Evolutionary conservation across 805 yeast genomes (phyloP), one percentile per base, ranked within the genome.

Genomic region (Metschnikowia reukaufii): DNA sequence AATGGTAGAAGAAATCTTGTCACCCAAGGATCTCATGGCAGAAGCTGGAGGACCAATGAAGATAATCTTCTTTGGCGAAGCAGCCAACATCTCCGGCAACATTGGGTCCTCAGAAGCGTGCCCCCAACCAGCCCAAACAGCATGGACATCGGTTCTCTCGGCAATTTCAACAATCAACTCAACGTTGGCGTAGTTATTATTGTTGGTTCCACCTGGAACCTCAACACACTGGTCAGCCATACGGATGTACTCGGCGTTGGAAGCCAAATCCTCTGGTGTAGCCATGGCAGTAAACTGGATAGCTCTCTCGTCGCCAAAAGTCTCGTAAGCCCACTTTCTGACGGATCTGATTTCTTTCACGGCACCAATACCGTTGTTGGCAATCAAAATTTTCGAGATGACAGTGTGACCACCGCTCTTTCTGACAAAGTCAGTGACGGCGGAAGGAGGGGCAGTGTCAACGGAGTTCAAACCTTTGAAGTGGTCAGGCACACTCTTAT

Each of bases 81-180:
- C 84, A 13, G 98, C 97, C 66, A 94, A 78, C 68, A 79, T 82
- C 70, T 94, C 99, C 23, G 99, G 99, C 56, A 94, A 80, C 39
- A 74, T 67, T 21, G 99, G 99, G 72, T 95, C 92, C 74, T 94
- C 99, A n/a, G 97, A 88, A 23, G 99, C 99, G 66, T 95, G 99
- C 61, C 99, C 99, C 99, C 99, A 94, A 61, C 99, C 99, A 30
- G 99, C 99, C 99, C 99, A 94, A 48, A 94, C 99, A 20, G 99
- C 99, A 66, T 94, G 96, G 47, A 88, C 97, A 56, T 88, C 82
- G 36, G 96, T 86, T 74, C 97, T 86, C 73, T 94, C 99, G 31
- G 99, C 99, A 40, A 94, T 76, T 61, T 94, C 99, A 39, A 94
- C 97, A 67, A 94, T 94, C 52, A 94, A 77, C 57, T 94, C 99